Conservation (phyloP, 371 early-diverging fungal genomes). For the Mucor racemosus region DNA sequence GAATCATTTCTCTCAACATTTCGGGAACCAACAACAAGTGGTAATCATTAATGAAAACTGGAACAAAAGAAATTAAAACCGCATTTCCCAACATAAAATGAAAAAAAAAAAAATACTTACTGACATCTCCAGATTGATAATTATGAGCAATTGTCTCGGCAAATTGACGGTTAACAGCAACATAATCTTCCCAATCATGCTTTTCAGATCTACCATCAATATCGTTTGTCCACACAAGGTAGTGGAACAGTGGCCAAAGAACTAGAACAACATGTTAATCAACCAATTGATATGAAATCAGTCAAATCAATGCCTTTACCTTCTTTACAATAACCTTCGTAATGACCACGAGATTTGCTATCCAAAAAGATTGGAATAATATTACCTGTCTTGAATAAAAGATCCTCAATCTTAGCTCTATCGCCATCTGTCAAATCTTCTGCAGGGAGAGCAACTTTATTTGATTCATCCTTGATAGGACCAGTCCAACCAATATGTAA, state of each 20-base stretch:
- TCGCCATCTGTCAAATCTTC: conserved; percentile 44
- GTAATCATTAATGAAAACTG: conserved; percentile 99
- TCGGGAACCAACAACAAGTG: conserved; percentile 93
- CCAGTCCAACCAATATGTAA: conserved; percentile 77
- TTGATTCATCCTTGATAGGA: conserved; percentile 41
- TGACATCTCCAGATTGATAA: conserved; percentile 84
- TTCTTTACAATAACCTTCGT: conserved; percentile 89
- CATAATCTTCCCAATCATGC: conserved; percentile 85
- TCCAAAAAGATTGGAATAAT: conserved; percentile 79
- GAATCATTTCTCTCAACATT: conserved; percentile 82
- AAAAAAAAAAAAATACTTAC: conserved; percentile 46
- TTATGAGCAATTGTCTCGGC: conserved; percentile 74
- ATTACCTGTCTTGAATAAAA: conserved; percentile 57
- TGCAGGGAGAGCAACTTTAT: conserved; percentile 56
- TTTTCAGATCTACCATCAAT: conserved; percentile 61
- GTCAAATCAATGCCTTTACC: conserved; percentile 46
- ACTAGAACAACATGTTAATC: neutral
- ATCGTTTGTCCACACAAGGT: conserved; percentile 80
- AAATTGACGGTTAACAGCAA: conserved; percentile 84
- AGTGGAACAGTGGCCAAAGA: conserved; percentile 98
- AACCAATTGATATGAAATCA: neutral
- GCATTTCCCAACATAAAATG: neutral
- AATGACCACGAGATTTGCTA: conserved; percentile 70
- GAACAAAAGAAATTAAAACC: neutral
- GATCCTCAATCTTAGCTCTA: conserved; percentile 39